Evolutionary conservation across 129 eudicot genomes (phyloP).

Genomic region (Flaveria brownii): DNA sequence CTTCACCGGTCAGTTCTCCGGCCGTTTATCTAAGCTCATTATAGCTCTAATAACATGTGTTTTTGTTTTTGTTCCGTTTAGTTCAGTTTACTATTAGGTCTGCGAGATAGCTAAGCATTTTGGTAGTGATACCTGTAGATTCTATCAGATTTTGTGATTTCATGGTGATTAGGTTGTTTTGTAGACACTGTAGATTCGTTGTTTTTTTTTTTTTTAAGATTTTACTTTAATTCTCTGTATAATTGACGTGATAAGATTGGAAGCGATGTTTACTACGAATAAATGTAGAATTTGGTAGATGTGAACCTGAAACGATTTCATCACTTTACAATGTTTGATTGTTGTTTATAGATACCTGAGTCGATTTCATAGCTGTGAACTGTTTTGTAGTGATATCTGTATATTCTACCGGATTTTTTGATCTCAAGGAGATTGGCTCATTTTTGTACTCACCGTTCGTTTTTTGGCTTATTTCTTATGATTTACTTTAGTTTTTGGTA

Average conservation of each 20-base stretch:
- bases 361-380: too few species aligned
- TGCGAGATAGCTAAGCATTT: neutral
- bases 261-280: neutral
- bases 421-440: too few species aligned
- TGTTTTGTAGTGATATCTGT: too few species aligned
- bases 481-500: too few species aligned
- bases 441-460: neutral
- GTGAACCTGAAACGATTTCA: neutral
- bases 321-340: neutral
- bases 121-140: neutral
- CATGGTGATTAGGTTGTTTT: neutral
- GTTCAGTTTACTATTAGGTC: neutral
- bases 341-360: neutral
- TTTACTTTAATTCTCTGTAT: neutral
- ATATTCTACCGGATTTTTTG: too few species aligned
- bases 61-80: neutral
- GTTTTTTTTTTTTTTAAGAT: neutral
- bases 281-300: neutral
- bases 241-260: neutral
- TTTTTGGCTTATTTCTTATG: too few species aligned
- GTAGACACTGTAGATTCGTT: neutral
- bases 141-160: neutral
- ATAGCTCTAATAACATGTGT: neutral
- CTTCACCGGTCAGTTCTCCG: conserved; percentile 20
- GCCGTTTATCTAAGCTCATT: neutral